phyloP scores from a whole-genome alignment of 2,329 filamentous ascomycete species.

The Coniochaeta hoffmannii region DNA sequence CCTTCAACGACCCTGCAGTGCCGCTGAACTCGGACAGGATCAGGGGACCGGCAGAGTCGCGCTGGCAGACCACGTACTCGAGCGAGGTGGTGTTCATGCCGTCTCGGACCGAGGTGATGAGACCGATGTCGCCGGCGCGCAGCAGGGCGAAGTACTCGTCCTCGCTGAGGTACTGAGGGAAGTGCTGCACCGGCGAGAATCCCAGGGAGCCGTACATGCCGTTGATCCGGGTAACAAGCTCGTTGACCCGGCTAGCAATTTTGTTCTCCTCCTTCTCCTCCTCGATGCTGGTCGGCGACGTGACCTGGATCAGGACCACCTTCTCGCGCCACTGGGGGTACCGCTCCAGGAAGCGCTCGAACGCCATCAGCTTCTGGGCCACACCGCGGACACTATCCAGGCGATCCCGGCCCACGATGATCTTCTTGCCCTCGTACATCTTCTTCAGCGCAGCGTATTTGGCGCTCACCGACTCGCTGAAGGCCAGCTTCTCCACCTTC shows the following conservation, averaged over 20 bases:
- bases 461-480: slow-evolving; percentile 60
- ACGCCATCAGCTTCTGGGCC: slow-evolving; percentile 91
- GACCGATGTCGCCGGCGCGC: slow-evolving; percentile 78
- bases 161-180: slow-evolving; percentile 82
- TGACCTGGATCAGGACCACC: slow-evolving; percentile 92
- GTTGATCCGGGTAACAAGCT: slow-evolving; percentile 87
- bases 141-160: slow-evolving; percentile 95
- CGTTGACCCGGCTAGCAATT: slow-evolving; percentile 81
- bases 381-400: slow-evolving; percentile 89
- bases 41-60: slow-evolving; percentile 75
- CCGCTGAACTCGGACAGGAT: slow-evolving; percentile 97
- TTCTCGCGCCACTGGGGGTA: slow-evolving; percentile 90
- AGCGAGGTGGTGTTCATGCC: slow-evolving; percentile 97
- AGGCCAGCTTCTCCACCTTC: slow-evolving; percentile 68
- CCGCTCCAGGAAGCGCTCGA: slow-evolving; percentile 82
- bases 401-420: slow-evolving; percentile 92
- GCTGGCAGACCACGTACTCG: slow-evolving; percentile 90
- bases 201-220: slow-evolving; percentile 81
- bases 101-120: slow-evolving; percentile 93
- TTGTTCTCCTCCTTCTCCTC: slow-evolving; percentile 73
- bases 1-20: slow-evolving; percentile 75
- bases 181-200: slow-evolving; percentile 89
- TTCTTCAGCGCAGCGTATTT: slow-evolving; percentile 66
- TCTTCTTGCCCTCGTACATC: slow-evolving; percentile 81
- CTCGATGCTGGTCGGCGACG: slow-evolving; percentile 75